These are phyloP conservation scores for Geosmithia flava DNA, from an alignment of 2,329 filamentous ascomycete species.

Conservation along the genomic window DNA sequence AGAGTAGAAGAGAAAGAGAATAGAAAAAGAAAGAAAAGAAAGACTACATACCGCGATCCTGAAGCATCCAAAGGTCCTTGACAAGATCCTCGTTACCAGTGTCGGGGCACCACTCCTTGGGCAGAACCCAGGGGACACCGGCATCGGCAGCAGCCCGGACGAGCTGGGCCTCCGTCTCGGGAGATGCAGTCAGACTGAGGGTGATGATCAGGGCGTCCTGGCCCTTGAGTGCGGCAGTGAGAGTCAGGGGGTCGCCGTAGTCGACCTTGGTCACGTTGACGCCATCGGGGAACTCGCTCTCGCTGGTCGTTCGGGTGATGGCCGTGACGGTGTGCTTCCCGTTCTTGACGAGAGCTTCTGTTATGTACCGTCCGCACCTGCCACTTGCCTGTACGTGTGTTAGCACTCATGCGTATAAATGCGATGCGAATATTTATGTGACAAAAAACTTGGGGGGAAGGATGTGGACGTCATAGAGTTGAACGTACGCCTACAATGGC, in stretches of 20 bases:
- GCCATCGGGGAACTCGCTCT: slow-evolving; percentile 26
- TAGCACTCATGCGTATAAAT: neutral
- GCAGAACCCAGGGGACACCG: slow-evolving; percentile 36
- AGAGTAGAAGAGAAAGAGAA: no score
- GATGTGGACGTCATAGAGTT: no score
- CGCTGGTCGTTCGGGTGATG: slow-evolving; percentile 35
- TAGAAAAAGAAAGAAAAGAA: no score
- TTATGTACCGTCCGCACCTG: slow-evolving; percentile 25
- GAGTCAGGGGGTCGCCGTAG: slow-evolving; percentile 25
- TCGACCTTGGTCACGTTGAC: slow-evolving; percentile 26
- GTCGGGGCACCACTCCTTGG: slow-evolving; percentile 29
- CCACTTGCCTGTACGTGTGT: slow-evolving; percentile 20
- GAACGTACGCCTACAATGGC: slow-evolving; percentile 2
- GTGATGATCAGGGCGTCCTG: slow-evolving; percentile 43
- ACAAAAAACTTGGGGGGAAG: no score
- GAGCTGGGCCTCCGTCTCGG: slow-evolving; percentile 29
- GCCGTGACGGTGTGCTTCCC: slow-evolving; percentile 41
- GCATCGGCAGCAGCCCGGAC: slow-evolving; percentile 36
- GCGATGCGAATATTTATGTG: no score
- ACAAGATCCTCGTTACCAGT: slow-evolving; percentile 11
- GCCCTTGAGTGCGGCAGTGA: slow-evolving; percentile 34
- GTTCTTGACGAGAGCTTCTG: slow-evolving; percentile 27
- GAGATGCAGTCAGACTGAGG: slow-evolving; percentile 23
- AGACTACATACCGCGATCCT: slow-evolving; percentile 13
- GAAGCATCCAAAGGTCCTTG: neutral